Percentiles rank a stretch among this genome's conserved stretches.
Evolutionary conservation across 768 basidiomycete genomes (phyloP).

Genomic region (Lactifluus rugatus): DNA sequence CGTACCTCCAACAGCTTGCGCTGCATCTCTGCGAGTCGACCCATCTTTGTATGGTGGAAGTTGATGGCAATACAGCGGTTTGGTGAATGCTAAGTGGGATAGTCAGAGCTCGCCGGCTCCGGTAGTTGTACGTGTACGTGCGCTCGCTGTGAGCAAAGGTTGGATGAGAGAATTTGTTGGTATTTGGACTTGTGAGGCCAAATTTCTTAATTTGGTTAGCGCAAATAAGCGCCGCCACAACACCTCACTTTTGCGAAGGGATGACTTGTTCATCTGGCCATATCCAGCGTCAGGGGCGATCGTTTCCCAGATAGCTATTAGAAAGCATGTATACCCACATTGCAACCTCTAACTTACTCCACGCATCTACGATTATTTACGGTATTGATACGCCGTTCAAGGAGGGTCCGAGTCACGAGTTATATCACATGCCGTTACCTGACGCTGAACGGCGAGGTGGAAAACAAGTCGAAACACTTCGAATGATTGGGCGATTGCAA

Average conservation of each 20-base stretch:
- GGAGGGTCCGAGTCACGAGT: not conserved
- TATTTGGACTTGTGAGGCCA: slow-evolving; percentile 8
- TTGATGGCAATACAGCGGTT: not conserved
- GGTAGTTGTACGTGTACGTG: too few relatives aligned
- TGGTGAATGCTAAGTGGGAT: not conserved
- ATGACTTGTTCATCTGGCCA: not conserved
- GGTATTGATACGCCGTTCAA: not conserved
- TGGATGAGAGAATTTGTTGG: not conserved
- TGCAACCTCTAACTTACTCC: not conserved
- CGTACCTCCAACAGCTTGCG: slow-evolving; percentile 75
- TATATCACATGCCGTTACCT: not conserved
- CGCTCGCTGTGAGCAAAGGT: not conserved
- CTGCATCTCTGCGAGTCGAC: slow-evolving; percentile 94
- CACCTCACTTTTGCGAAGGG: not conserved
- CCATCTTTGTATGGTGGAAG: slow-evolving; percentile 46
- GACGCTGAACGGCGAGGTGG: not conserved
- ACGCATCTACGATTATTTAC: not conserved
- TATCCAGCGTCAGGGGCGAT: not conserved
- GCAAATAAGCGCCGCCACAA: not conserved
- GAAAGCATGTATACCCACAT: not conserved
- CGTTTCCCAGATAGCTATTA: not conserved
- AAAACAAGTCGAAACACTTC: not conserved
- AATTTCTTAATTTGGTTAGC: not conserved
- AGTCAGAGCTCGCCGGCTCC: not conserved
- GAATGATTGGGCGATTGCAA: not conserved